These are phyloP conservation scores for Diutina mesorugosa DNA, from an alignment of 1,139 yeast species.

Conservation along the genomic window DNA sequence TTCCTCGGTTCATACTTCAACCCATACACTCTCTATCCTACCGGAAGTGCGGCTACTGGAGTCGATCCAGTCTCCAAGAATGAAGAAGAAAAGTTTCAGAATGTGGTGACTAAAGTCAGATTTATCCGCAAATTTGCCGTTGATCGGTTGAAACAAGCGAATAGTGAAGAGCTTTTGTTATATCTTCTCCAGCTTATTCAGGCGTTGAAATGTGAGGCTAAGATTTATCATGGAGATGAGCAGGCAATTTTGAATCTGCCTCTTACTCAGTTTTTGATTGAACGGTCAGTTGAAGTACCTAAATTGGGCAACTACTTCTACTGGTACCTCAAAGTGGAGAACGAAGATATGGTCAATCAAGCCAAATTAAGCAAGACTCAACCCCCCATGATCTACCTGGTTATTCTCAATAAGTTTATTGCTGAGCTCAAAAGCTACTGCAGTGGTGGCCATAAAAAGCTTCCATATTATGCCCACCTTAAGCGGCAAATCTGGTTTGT, in stretches of 20 bases:
- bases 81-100: conserved; percentile 20
- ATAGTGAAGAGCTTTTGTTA: conserved; percentile 66
- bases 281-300: conserved; percentile 54
- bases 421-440: conserved; percentile 23
- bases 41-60: conserved; percentile 5
- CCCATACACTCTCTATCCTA: conserved; percentile 21
- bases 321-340: conserved; percentile 87
- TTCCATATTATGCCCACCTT: conserved; percentile 24
- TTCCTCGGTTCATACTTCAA: conserved; percentile 62
- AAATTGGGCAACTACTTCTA: conserved; percentile 72
- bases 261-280: conserved; percentile 67
- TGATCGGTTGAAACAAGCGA: conserved; percentile 64
- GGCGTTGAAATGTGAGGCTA: conserved; percentile 65
- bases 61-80: conserved; percentile 3
- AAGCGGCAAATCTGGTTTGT: conserved; percentile 34
- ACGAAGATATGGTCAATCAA: conserved; percentile 46
- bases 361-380: conserved; percentile 7
- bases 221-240: conserved; percentile 11
- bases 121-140: conserved; percentile 75
- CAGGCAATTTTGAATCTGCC: conserved; percentile 33
- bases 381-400: conserved; percentile 15
- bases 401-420: conserved; percentile 26
- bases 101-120: conserved; percentile 21
- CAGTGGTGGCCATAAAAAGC: conserved; percentile 11
- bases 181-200: conserved; percentile 86